Base-by-base conservation (phyloP, 2,329 filamentous ascomycete genomes). In the Aspergillus sp. region DNA sequence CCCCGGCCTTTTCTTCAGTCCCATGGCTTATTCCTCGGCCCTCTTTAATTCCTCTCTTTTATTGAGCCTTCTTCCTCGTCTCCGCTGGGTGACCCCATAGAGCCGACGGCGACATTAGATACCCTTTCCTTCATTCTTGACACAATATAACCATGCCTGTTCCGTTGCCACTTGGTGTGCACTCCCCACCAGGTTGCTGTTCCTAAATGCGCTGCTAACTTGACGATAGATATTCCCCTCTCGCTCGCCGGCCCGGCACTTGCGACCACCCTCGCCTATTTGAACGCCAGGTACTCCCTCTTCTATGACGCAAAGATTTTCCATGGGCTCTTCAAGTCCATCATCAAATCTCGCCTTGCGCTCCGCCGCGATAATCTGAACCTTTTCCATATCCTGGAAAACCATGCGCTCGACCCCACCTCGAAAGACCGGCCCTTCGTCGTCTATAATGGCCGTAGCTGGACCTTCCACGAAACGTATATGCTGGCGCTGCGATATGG, bases 391-490 rank as follows among this genome's bases (percentile, higher is more conserved):
- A 68, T 78, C 12, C 81, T 96, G 56, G 91, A 96, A 72, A 75
- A 82, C 41, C 77, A 82, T 54, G 91, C 90, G 1, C 79, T 78
- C 4, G 79, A 82, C 3, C 79, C 83, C n/a, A 78, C 84, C 61
- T 75, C 73, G 24, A 73, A 73, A 13, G 70, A 78, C 45, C 78
- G 79, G 24, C 69, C 79, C 2, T 86, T 89, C 59, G 73, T 95
- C 48, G 82, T 89, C 50, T 93, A 89, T 67, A 82, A 90, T 64
- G 88, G 88, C 59, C 80, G 77, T 53, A 79, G 76, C 41, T 91
- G 88, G 81, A 91, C 89, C 1, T 96, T 90, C 71, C 84, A 84
- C n/a, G 81, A 95, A 66, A 81, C 84, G 2, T 95, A 96, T 73
- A 83, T 91, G 54, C 82, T 76, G 8, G 83, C 84, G 1, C 77